Conservation (phyloP, 305 asterid species). For the Fraxinus dipetala region DNA sequence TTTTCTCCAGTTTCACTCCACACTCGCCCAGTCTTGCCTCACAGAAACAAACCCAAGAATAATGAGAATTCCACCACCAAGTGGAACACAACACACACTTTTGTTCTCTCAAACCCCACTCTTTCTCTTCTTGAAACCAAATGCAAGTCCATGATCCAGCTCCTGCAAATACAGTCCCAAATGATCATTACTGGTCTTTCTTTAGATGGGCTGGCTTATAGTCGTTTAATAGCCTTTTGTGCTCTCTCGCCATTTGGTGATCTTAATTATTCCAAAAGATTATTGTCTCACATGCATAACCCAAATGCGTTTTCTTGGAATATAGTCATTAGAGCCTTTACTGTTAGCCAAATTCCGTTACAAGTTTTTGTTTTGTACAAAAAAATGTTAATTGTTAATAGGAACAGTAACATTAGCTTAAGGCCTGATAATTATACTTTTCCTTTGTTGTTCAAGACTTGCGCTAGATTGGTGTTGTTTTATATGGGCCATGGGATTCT, state of each 20-base stretch:
- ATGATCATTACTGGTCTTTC: conserved; percentile 50
- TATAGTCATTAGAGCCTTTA: conserved; percentile 50
- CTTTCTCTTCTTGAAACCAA: conserved; percentile 57
- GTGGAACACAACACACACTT: conserved; percentile 60
- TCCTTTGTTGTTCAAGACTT: conserved; percentile 62
- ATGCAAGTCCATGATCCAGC: conserved; percentile 62
- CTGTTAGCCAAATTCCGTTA: conserved; percentile 36
- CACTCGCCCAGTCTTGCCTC: conserved; percentile 31
- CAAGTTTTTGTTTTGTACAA: conserved; percentile 53
- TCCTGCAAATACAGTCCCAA: conserved; percentile 65
- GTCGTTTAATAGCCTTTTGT: conserved; percentile 64
- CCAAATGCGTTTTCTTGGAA: conserved; percentile 75
- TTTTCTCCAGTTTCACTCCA: conserved; percentile 17
- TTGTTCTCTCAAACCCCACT: conserved; percentile 59
- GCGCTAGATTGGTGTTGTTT: conserved; percentile 42
- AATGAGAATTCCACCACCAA: conserved; percentile 14
- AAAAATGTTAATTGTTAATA: conserved; percentile 35
- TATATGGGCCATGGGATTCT: conserved; percentile 52
- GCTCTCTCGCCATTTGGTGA: conserved; percentile 56
- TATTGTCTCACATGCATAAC: conserved; percentile 43
- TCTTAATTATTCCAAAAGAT: conserved; percentile 46
- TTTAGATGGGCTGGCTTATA: conserved; percentile 56
- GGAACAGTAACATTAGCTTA: conserved; percentile 20
- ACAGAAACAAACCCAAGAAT: conserved; percentile 36
- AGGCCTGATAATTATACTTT: conserved; percentile 74